Base-by-base conservation (phyloP, 768 basidiomycete genomes). In the Boletus bicolor region DNA sequence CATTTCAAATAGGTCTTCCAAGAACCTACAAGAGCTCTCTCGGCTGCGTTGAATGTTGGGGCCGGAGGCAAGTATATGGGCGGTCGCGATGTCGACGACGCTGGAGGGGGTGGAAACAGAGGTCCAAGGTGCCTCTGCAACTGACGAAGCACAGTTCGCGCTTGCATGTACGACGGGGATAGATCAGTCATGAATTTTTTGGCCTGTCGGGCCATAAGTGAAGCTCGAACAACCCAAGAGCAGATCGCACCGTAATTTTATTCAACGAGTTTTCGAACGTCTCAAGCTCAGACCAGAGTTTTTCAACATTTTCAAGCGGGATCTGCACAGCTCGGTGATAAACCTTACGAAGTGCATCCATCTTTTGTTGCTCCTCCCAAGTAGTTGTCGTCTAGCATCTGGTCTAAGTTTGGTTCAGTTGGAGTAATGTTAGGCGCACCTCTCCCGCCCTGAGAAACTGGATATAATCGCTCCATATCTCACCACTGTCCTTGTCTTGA, bases 321-420 rank as follows among this genome's bases (percentile, higher is more conserved):
- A 97, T 92, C 67, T 93, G 91, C 21, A 98, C 89, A 3, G 93
- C 96, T 49, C 92, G 85, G 66, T 95, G 92, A 73, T 97, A 97
- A 1, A 91, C 86, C 68, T 91, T 92, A 55, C 97, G 85, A 5
- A 98, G 77, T 2, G 85, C 82, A 61, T 97, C 96, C 88, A 93
- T 94, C 70, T 93, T 93, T 67, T 96, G 92, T 64, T 94, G 91
- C 60, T 89, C 86, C 69, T 98, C 96, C 94, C 95, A 98, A 19
- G 93, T 92, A 26, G 87, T 90, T 12, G 81, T 82, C 0, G 88
- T 79, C 84, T 83, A 63, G 15, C 41, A 46, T 51, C 11, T 45
- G 26, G 34, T 21, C 38, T 60, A 36, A 68, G 53, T 44, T 38
- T 39, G 37, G 35, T 32, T 51, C 37, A 9, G 3, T 17, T 12